Percentiles rank a stretch among this genome's conserved stretches.
Evolutionary conservation across 192 early-diverging fungal genomes (phyloP).

Genomic region (Coemansia sp.): DNA sequence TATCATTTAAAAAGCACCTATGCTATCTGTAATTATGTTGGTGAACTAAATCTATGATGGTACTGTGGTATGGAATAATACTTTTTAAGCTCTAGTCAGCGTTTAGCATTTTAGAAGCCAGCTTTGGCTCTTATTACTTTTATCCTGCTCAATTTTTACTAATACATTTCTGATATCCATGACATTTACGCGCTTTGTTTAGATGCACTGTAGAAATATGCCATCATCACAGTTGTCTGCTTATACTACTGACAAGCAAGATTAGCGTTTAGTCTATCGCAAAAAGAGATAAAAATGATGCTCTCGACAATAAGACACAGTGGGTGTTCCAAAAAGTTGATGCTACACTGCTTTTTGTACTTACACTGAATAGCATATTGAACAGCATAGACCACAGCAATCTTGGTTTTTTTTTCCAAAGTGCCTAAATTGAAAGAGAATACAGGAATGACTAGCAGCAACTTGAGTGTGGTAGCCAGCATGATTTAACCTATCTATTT

Average conservation of each 20-base stretch:
- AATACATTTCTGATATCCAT: no score
- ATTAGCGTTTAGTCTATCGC: background rate
- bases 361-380: constrained; percentile 34
- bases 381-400: constrained; percentile 43
- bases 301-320: constrained; percentile 7
- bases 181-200: no score
- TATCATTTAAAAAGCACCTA: no score
- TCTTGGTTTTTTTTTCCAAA: constrained; percentile 36
- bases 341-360: constrained; percentile 24
- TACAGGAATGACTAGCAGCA: constrained; percentile 20
- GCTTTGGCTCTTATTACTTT: no score
- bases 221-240: no score
- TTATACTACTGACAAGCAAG: no score
- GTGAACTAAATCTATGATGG: background rate
- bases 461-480: constrained; percentile 40
- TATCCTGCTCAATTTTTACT: no score
- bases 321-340: constrained; percentile 42
- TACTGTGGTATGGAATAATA: background rate
- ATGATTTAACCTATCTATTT: constrained; percentile 44
- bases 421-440: constrained; percentile 24
- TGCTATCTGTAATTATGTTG: background rate
- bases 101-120: no score
- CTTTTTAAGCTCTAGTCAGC: background rate
- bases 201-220: no score
- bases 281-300: no score